Percentiles rank a stretch among this genome's conserved stretches.
phyloP scores from a whole-genome alignment of 2,329 filamentous ascomycete species.

The Aspergillus quadricinctus region DNA sequence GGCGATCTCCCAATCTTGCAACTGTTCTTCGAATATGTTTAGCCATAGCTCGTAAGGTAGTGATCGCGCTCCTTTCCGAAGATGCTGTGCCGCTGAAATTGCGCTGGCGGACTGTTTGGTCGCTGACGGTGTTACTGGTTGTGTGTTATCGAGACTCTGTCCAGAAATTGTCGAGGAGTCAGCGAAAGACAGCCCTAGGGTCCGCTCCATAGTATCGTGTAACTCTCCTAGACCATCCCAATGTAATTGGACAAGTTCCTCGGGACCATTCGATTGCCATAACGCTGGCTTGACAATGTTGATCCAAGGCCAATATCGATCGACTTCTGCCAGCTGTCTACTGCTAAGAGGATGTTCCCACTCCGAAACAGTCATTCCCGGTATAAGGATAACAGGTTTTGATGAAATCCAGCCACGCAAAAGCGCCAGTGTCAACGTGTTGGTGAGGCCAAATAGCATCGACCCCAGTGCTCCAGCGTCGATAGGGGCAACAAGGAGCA shows the following conservation, averaged over 20 bases:
- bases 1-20: conserved; percentile 87
- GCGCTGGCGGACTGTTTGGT: conserved; percentile 47
- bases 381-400: conserved; percentile 79
- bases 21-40: conserved; percentile 71
- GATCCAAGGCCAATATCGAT: conserved; percentile 82
- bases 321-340: conserved; percentile 79
- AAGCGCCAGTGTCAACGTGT: conserved; percentile 74
- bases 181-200: conserved; percentile 11
- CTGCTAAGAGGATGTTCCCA: conserved; percentile 89
- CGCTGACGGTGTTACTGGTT: conserved; percentile 7
- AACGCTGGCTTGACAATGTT: conserved; percentile 74
- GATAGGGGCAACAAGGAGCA: conserved; percentile 78
- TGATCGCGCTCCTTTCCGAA: conserved; percentile 21
- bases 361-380: conserved; percentile 83
- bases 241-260: conserved; percentile 45
- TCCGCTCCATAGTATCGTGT: conserved; percentile 27
- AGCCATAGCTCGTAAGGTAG: conserved; percentile 87
- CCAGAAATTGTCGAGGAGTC: conserved; percentile 6
- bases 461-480: conserved; percentile 80
- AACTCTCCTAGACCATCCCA: conserved; percentile 46
- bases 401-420: conserved; percentile 81
- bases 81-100: conserved; percentile 22
- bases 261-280: conserved; percentile 67
- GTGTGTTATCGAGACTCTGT: conserved; percentile 6
- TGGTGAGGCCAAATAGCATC: conserved; percentile 80